Conservation (phyloP, 495 filamentous ascomycete species). For the Bacidia rubella region DNA sequence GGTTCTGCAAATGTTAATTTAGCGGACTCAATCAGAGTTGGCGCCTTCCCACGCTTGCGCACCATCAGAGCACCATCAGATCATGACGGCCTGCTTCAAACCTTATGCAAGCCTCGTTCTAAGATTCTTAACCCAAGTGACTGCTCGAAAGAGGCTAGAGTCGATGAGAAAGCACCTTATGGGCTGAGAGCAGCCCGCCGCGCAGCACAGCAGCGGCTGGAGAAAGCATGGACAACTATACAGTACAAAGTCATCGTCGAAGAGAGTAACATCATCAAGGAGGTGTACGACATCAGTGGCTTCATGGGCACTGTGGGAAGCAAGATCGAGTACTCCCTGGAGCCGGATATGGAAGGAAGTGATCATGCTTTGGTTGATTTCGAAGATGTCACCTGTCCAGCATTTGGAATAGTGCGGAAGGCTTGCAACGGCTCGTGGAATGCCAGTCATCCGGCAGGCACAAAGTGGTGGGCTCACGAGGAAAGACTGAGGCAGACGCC, state of each 20-base stretch:
- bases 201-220: slow-evolving; percentile 43
- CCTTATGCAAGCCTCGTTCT: slow-evolving; percentile 48
- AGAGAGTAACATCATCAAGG: slow-evolving; percentile 27
- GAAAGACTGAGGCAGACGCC: slow-evolving; percentile 11
- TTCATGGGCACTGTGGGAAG: slow-evolving; percentile 45
- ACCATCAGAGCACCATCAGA: slow-evolving; percentile 60
- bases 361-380: slow-evolving; percentile 45
- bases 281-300: slow-evolving; percentile 37
- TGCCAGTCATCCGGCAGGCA: slow-evolving; percentile 13
- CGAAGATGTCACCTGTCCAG: slow-evolving; percentile 32
- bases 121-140: slow-evolving; percentile 37
- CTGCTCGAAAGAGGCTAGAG: slow-evolving; percentile 19
- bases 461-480: slow-evolving; percentile 17
- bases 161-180: slow-evolving; percentile 21
- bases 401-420: slow-evolving; percentile 13
- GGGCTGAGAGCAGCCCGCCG: slow-evolving; percentile 37
- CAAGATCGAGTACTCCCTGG: slow-evolving; percentile 43
- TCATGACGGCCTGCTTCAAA: slow-evolving; percentile 58
- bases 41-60: slow-evolving; percentile 58
- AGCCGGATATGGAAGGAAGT: slow-evolving; percentile 41
- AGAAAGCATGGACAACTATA: slow-evolving; percentile 37
- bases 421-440: slow-evolving; percentile 46
- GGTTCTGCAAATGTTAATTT: slow-evolving; percentile 55
- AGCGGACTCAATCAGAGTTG: slow-evolving; percentile 52
- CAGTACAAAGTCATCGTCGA: slow-evolving; percentile 44